Conservation (phyloP, 1,139 yeast species). For the Magnusiomyces magnusii region DNA sequence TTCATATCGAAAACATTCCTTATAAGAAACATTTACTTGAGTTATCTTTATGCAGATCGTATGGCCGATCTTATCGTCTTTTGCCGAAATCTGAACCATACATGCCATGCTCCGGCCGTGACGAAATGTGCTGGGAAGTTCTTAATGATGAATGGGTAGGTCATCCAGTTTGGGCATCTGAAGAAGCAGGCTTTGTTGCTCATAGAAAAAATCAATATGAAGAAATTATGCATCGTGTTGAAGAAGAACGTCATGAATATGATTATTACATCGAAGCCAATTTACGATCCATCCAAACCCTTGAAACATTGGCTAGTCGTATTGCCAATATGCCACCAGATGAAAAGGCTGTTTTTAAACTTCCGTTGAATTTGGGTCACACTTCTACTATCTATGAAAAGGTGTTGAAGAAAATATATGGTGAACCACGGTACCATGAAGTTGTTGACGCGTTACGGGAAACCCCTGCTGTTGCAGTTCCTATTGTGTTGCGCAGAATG, state of each 20-base stretch:
- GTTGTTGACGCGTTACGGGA: slow-evolving; percentile 94
- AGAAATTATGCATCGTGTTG: slow-evolving; percentile 88
- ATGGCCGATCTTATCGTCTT: slow-evolving; percentile 88
- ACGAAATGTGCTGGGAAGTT: slow-evolving; percentile 99
- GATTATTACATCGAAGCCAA: slow-evolving; percentile 95
- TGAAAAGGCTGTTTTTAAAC: slow-evolving; percentile 75
- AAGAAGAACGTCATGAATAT: slow-evolving; percentile 95
- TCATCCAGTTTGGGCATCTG: slow-evolving; percentile 99
- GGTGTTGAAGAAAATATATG: slow-evolving; percentile 86
- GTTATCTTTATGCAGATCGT: slow-evolving; percentile 66
- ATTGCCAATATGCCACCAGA: slow-evolving; percentile 90
- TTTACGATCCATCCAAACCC: slow-evolving; percentile 86
- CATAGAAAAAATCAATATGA: slow-evolving; percentile 97
- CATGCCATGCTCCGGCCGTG: slow-evolving; percentile 98
- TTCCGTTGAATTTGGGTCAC: slow-evolving; percentile 92
- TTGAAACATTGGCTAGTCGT: slow-evolving; percentile 92
- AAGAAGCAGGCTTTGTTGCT: slow-evolving; percentile 96
- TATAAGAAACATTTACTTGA: slow-evolving; percentile 89
- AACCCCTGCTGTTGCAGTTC: slow-evolving; percentile 91
- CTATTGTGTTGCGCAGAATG: slow-evolving; percentile 80
- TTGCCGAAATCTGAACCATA: slow-evolving; percentile 91
- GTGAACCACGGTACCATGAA: slow-evolving; percentile 90
- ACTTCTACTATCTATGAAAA: slow-evolving; percentile 91
- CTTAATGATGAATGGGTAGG: slow-evolving; percentile 99
- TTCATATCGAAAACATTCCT: slow-evolving; percentile 75